Evolutionary conservation across 345 rosid genomes (phyloP), one percentile per base, ranked within the genome.

Genomic region (Turritis glabra): DNA sequence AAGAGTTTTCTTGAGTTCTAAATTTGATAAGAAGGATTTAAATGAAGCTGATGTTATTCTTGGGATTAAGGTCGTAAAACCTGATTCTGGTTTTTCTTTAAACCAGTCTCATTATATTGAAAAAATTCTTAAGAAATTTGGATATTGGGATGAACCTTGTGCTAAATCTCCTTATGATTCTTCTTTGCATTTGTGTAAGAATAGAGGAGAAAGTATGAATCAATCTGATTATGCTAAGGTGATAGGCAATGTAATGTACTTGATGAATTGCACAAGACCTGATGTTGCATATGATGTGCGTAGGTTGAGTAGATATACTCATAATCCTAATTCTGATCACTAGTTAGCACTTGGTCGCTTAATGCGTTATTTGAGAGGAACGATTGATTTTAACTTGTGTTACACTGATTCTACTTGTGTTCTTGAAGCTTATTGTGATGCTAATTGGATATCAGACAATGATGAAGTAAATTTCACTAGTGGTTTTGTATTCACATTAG

Each of bases 251-350:
- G 64, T 59, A 1, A 59, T 59, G 47, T 33, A 35, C 11, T 4
- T 59, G 4, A 35, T 59, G 64, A 59, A 59, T 7, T 59, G 64
- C n/a, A 35, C 46, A 11, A 59, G 64, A 22, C 66, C 32, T 13
- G 13, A 61, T 14, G 22, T 38, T 11, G 47, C 50, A 1, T 61
- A 61, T 61, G 50, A 0, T 11, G 50, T 61, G 18, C 38, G 66
- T 13, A 60, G 29, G 8, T 19, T 60, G 29, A 60, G 47, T 19
- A 60, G 19, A 13, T 38, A 60, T 10, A 37, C 38, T 27, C 38
- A 55, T 14, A 55, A n/a, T 57, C 62, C 41, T 11, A 9, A 8
- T 58, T 7, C 4, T 21, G 64, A 18, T 59, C 46, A 59, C 0
- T 35, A 29, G 29, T 35, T 15, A 3, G 29, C 47, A 2, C n/a